Conservation (phyloP, 768 basidiomycete species). For the Lactarius sanguifluus region DNA sequence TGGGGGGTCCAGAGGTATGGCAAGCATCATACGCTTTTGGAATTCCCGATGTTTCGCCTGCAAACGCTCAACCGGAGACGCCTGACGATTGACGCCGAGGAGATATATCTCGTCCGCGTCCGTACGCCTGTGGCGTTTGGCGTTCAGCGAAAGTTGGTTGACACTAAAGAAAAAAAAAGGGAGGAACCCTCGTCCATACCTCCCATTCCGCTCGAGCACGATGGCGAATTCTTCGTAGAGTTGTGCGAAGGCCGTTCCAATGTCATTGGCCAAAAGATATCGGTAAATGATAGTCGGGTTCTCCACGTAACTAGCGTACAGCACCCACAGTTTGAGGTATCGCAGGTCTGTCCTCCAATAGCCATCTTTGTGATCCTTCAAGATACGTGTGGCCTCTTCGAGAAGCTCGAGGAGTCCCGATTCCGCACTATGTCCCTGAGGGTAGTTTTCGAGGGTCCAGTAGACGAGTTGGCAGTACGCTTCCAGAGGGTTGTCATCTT, state of each 20-base stretch:
- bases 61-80: constrained; percentile 76
- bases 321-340: constrained; percentile 92
- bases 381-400: constrained; percentile 85
- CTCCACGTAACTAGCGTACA: constrained; percentile 92
- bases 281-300: constrained; percentile 84
- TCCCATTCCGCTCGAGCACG: constrained; percentile 75
- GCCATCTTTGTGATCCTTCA: constrained; percentile 74
- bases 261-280: constrained; percentile 87
- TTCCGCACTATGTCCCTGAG: constrained; percentile 85
- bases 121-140: constrained; percentile 53
- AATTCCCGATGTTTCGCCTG: constrained; percentile 80
- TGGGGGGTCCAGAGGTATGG: constrained; percentile 33
- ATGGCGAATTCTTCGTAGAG: constrained; percentile 93
- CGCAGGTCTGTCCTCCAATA: constrained; percentile 77
- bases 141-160: background rate
- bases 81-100: constrained; percentile 86
- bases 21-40: constrained; percentile 85
- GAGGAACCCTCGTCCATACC: constrained; percentile 48
- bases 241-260: constrained; percentile 76
- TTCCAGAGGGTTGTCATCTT: constrained; percentile 80
- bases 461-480: constrained; percentile 83
- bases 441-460: constrained; percentile 94
- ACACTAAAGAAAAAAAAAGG: constrained; percentile 31
- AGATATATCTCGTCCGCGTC: constrained; percentile 88
- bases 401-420: constrained; percentile 90